These are phyloP conservation scores for Trametes coccinea DNA, from an alignment of 768 basidiomycete genomes.

Conservation along the genomic window DNA sequence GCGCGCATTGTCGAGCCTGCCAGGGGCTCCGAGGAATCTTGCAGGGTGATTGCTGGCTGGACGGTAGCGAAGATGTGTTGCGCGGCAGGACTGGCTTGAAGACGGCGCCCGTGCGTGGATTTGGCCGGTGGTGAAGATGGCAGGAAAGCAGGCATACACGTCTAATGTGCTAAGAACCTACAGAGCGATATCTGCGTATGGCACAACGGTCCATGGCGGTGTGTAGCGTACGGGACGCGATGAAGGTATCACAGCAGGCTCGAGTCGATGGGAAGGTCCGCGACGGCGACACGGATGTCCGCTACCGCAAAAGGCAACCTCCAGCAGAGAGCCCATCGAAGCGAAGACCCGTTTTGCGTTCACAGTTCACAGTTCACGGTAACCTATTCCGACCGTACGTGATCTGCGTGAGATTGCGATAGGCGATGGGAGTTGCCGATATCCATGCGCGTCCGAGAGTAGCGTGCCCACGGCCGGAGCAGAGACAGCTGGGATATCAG, in stretches of 20 bases:
- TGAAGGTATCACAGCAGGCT: neutral
- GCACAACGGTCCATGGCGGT: no score
- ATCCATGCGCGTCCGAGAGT: neutral
- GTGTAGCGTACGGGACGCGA: neutral
- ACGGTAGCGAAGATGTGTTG: no score
- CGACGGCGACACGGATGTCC: neutral
- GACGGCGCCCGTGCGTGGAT: neutral
- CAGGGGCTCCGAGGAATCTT: neutral
- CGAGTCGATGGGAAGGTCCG: neutral
- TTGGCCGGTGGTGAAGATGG: neutral
- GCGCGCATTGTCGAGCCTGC: no score
- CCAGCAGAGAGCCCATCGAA: no score
- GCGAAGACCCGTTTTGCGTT: no score
- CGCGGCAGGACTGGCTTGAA: no score
- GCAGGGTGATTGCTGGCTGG: no score
- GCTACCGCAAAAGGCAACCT: neutral
- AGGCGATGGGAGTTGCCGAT: constrained; percentile 11
- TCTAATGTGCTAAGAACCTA: constrained; percentile 13
- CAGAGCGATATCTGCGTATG: neutral
- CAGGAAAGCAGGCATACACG: neutral
- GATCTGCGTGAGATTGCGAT: constrained; percentile 16
- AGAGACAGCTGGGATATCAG: neutral
- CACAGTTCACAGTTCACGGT: neutral
- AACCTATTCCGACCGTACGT: neutral
- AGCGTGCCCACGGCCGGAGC: neutral